Evolutionary conservation across 2,329 filamentous ascomycete genomes (phyloP), one percentile per base, ranked within the genome.

Genomic region (Colletotrichum horii): DNA sequence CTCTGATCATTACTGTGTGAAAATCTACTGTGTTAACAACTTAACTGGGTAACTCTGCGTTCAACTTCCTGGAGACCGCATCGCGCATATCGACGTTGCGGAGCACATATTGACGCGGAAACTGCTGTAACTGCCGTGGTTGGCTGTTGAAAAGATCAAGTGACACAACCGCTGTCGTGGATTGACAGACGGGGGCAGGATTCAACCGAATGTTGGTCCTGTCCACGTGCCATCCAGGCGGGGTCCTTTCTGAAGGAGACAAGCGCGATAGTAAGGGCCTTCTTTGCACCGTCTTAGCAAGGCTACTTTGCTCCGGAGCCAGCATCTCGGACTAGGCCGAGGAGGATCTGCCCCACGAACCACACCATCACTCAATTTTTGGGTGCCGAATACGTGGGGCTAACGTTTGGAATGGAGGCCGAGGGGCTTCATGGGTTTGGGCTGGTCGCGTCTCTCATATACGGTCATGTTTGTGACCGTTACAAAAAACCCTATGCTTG

Each of bases 291-390:
- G 11, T 22, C 43, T 22, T 14, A 22, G 43, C 43, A 52, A 84
- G 81, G 85, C 83, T 80, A 88, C 87, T 88, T 88, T 89, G 88
- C 88, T 88, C 88, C 86, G 87, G 85, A 89, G 88, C 88, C 88
- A 90, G 88, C 88, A 80, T 87, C 87, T 87, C 85, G 88, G 88
- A 89, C 88, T 90, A 80, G 88, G 88, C 88, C 88, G 84, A 87
- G 87, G 85, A 87, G 85, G 85, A 83, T 79, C 82, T 80, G 60
- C 78, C 78, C 80, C 80, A 81, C 76, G 70, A 79, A 66, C 32
- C 74, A 68, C 68, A 74, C 79, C 82, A 80, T 80, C 80, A 77
- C 78, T 78, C 79, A 80, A 74, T 73, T 48, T 34, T 67, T 34
- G 78, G 71, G 68, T 71, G 78, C 76, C 71, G 69, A 77, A 70